Percentiles rank a stretch among this genome's conserved stretches.
Conservation (phyloP, 1,284 basidiomycete genomes). For the Ustilago trichophora region DNA sequence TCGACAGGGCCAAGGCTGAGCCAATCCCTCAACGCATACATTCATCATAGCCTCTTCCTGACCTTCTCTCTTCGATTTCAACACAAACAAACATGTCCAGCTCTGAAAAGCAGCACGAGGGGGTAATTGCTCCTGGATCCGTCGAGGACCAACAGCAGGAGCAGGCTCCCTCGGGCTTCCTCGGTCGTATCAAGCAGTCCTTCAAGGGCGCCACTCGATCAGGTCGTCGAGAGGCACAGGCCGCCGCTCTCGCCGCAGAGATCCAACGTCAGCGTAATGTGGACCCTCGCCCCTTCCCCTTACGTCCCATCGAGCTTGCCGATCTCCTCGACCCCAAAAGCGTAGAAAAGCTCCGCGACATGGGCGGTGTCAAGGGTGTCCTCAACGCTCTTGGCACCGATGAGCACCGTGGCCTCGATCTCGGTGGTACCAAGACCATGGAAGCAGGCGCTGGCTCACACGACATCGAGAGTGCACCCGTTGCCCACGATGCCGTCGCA, state of each 20-base stretch:
- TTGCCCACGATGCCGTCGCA: conserved; percentile 4
- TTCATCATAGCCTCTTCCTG: no score
- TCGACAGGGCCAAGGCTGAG: background rate
- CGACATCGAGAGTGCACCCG: conserved; percentile 27
- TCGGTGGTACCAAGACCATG: conserved; percentile 40
- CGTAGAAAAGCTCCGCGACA: conserved; percentile 74
- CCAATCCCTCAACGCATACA: no score
- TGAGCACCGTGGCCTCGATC: conserved; percentile 66
- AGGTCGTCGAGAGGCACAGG: conserved; percentile 48
- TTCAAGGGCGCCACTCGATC: conserved; percentile 37
- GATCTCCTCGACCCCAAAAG: conserved; percentile 87
- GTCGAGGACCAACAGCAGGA: conserved; percentile 1
- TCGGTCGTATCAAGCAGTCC: conserved; percentile 35
- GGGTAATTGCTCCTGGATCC: background rate
- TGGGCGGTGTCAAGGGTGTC: conserved; percentile 80
- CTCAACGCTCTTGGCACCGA: conserved; percentile 80
- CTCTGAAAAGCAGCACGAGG: conserved; percentile 11
- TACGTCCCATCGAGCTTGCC: conserved; percentile 79
- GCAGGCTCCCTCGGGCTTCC: conserved; percentile 12
- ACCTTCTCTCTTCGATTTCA: no score
- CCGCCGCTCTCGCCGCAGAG: conserved; percentile 46
- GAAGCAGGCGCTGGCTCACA: conserved; percentile 17
- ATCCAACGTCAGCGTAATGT: conserved; percentile 45
- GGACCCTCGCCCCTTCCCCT: conserved; percentile 60
- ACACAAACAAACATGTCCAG: conserved; percentile 18